Conservation (phyloP, 2,329 filamentous ascomycete genomes). For the Thielaviopsis euricoi region DNA sequence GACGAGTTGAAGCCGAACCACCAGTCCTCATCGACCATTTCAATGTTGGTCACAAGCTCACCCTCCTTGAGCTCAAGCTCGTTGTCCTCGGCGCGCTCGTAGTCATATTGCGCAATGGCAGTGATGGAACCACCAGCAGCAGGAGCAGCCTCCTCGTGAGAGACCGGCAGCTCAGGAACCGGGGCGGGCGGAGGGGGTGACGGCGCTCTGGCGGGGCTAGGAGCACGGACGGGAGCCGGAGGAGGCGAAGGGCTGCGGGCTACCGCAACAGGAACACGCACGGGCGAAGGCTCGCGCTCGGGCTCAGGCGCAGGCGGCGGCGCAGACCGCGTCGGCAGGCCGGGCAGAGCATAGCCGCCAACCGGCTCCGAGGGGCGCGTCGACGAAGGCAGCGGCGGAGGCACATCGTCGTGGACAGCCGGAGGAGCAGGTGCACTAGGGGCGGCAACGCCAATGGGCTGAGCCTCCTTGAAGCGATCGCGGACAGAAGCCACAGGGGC, state of each 20-base stretch:
- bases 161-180: constrained; percentile 8
- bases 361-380: constrained; percentile 48
- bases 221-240: constrained; percentile 19
- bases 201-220: constrained; percentile 13
- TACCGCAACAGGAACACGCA: constrained; percentile 76
- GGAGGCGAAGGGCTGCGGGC: constrained; percentile 34
- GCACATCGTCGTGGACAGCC: constrained; percentile 27
- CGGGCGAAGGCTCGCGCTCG: constrained; percentile 54
- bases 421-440: constrained; percentile 20
- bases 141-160: constrained; percentile 1
- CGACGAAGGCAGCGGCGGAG: constrained; percentile 19
- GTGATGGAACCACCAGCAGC: constrained; percentile 39
- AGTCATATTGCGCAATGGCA: constrained; percentile 81
- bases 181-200: constrained; percentile 11
- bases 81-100: constrained; percentile 95
- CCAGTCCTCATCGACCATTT: constrained; percentile 97
- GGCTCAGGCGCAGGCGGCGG: constrained; percentile 33
- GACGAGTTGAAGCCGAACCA: constrained; percentile 85
- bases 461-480: constrained; percentile 67
- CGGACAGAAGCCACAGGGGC: constrained; percentile 58
- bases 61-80: constrained; percentile 85
- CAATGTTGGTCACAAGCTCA: constrained; percentile 76
- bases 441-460: constrained; percentile 43
- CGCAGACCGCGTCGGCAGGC: constrained; percentile 47
- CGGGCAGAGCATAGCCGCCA: constrained; percentile 63